Percentiles rank a stretch among this genome's conserved stretches.
Evolutionary conservation across 306 rosid genomes (phyloP).

Genomic region (Rosa persica): DNA sequence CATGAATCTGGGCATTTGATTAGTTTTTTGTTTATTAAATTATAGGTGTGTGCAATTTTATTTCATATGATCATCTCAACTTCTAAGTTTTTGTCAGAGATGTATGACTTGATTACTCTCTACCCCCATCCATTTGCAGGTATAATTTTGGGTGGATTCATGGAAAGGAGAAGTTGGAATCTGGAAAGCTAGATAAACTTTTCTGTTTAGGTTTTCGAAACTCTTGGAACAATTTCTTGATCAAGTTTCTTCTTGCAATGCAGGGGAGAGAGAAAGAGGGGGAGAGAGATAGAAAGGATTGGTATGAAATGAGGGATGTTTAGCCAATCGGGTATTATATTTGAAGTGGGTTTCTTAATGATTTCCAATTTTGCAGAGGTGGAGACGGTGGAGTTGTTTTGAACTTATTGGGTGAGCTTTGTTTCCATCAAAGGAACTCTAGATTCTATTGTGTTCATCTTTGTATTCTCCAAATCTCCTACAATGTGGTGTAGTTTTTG

Average conservation of each 20-base stretch:
- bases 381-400: constrained; percentile 37
- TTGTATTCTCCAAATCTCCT: constrained; percentile 35
- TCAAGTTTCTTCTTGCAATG: neutral
- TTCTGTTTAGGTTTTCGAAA: constrained; percentile 17
- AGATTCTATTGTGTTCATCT: constrained; percentile 36
- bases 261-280: constrained; percentile 16
- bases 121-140: constrained; percentile 44
- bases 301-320: constrained; percentile 30
- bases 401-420: constrained; percentile 10
- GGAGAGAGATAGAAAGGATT: constrained; percentile 15
- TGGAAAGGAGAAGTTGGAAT: constrained; percentile 94
- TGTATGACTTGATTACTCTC: constrained; percentile 19
- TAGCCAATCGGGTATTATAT: constrained; percentile 29
- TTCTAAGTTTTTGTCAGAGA: neutral
- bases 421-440: constrained; percentile 42
- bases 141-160: constrained; percentile 99
- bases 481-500: constrained; percentile 8
- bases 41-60: too few relatives aligned
- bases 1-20: too few relatives aligned
- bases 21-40: too few relatives aligned
- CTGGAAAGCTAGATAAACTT: constrained; percentile 78
- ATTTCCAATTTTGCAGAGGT: constrained; percentile 23
- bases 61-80: neutral
- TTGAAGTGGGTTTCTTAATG: constrained; percentile 34
- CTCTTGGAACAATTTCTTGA: constrained; percentile 10